Evolutionary conservation across 306 rosid species (phyloP), one percentile per base, ranked within the genome.

Genomic region (Argentina anserina): DNA sequence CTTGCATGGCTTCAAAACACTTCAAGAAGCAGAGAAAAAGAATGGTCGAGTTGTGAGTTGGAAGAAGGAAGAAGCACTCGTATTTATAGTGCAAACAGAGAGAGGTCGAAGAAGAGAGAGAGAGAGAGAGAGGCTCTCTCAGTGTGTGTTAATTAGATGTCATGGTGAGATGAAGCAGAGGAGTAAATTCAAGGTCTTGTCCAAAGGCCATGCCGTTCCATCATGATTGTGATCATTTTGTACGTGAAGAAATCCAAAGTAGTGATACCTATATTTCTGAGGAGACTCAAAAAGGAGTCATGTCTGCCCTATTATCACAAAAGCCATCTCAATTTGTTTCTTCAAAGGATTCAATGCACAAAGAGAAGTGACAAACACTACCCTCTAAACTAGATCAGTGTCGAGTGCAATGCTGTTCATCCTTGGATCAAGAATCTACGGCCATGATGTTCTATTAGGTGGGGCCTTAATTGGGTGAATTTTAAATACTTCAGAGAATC

Each of bases 291-390:
- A 82, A 77, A 7, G 14, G 62, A 77, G 76, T 75, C 59, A 40
- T 83, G 87, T 85, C 86, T 88, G 87, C 84, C 87, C 80, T 76
- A 68, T 71, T 83, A 74, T 72, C 83, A 81, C 76, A 76, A 81
- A 87, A 63, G 80, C 67, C 59, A 80, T 55, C 17, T 23, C 74
- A 52, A 9, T 78, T 72, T 71, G 79, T 65, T 81, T 79, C 80
- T 72, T 75, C 53, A 60, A 78, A 78, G 86, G 82, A 47, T 73
- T 76, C 75, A 64, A 36, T 67, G 69, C 82, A 75, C 65, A 77
- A 66, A 65, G 78, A 63, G 21, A 71, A 49, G 39, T 56, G 68
- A 78, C 83, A 76, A 80, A 67, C 76, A 77, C 68, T 55, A 74
- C 69, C 46, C 71, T 52, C 75, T 52, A 42, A 75, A 75, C 67